Percentiles rank a stretch among this genome's conserved stretches.
Conservation (phyloP, 495 filamentous ascomycete genomes). For the Daldinia concentrica region DNA sequence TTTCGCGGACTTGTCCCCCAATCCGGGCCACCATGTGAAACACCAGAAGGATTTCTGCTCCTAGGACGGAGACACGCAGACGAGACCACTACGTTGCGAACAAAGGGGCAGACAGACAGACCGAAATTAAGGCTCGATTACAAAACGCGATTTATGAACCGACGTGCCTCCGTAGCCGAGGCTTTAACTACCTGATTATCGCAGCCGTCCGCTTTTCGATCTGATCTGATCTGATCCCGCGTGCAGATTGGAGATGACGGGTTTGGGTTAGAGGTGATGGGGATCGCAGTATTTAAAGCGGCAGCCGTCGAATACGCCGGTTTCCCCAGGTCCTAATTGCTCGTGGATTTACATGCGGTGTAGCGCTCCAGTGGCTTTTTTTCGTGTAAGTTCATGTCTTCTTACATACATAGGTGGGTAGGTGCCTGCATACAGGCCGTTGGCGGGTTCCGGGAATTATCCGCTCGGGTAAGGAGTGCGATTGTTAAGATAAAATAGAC, state of each 20-base stretch:
- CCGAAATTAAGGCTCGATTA: constrained; percentile 8
- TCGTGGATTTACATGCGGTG: neutral
- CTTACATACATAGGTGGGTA: too few relatives aligned
- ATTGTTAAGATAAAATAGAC: neutral
- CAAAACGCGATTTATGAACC: neutral
- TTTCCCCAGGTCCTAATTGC: neutral
- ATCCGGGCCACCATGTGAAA: constrained; percentile 16
- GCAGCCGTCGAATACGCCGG: neutral
- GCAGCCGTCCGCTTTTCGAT: neutral
- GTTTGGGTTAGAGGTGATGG: neutral
- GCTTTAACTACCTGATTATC: neutral
- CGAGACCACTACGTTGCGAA: neutral
- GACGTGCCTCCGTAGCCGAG: constrained; percentile 2
- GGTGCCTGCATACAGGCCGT: too few relatives aligned
- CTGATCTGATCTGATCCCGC: neutral
- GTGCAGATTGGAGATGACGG: neutral
- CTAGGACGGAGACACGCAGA: constrained; percentile 2
- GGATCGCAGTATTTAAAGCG: neutral
- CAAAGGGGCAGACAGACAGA: neutral
- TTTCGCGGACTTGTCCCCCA: constrained; percentile 8
- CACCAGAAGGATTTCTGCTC: constrained; percentile 4
- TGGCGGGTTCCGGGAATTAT: neutral
- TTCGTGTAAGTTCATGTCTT: neutral
- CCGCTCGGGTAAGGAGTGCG: neutral
- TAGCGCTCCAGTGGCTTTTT: neutral